A percentile compares a stretch with the other conserved stretches of the same genome.
Evolutionary conservation across 176 grass and related monocot genomes (phyloP).

Genomic region (Phyllostachys edulis): DNA sequence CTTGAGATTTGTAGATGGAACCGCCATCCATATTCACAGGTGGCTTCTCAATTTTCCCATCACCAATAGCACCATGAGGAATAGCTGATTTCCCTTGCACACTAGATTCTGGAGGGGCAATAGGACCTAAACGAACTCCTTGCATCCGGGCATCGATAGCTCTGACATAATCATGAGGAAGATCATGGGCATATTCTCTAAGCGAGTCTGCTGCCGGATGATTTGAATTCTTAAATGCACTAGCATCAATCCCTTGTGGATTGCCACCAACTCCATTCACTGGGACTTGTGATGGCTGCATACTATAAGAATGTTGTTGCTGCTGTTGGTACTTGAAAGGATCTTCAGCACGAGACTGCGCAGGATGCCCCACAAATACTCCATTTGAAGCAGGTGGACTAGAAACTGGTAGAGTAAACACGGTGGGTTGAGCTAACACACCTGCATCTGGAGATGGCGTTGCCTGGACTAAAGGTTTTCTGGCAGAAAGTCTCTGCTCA

Average conservation of each 20-base stretch:
- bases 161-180: conserved; percentile 47
- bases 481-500: conserved; percentile 39
- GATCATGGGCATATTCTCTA: conserved; percentile 54
- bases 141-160: conserved; percentile 59
- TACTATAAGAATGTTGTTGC: conserved; percentile 47
- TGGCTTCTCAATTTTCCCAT: conserved; percentile 43
- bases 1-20: conserved; percentile 56
- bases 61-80: conserved; percentile 25
- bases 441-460: conserved; percentile 34
- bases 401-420: conserved; percentile 42
- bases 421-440: conserved; percentile 35
- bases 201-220: conserved; percentile 34
- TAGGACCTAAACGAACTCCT: conserved; percentile 56
- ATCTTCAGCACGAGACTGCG: conserved; percentile 39
- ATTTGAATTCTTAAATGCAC: conserved; percentile 52
- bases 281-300: conserved; percentile 41
- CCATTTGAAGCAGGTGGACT: conserved; percentile 45
- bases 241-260: conserved; percentile 28
- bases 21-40: conserved; percentile 29
- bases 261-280: conserved; percentile 26
- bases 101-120: conserved; percentile 55
- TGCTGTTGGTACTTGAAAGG: conserved; percentile 45
- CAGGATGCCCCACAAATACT: conserved; percentile 44
- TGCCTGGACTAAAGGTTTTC: conserved; percentile 37
- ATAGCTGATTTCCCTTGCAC: conserved; percentile 40